Base-by-base conservation (phyloP, 352 stramenopile genomes). In the Pythium scleroteichum region DNA sequence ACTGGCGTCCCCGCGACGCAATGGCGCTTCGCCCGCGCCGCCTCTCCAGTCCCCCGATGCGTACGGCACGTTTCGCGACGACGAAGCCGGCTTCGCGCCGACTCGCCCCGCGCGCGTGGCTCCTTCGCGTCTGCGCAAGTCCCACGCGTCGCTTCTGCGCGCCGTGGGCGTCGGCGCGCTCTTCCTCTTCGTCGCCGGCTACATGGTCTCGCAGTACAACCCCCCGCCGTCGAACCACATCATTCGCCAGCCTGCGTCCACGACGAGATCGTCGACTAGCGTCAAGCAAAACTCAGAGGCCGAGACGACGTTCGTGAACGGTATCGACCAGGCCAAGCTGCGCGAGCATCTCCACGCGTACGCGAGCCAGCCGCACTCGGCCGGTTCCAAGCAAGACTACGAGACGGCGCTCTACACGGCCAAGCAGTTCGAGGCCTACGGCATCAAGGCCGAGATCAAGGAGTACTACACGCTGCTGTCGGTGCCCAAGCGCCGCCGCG, bases 381-480 rank as follows among this genome's bases (percentile, higher is more conserved):
- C 64, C 1, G 78, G 78, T 10, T 78, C 68, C 16, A 46, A 70
- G 3, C 71, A 84, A 47, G 78, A 87, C 64, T 83, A 85, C 72
- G 64, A 78, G 53, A 85, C 75, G 27, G 78, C 76, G 5, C 23
- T 87, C 23, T 85, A 76, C 50, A 87, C 78, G 16, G 72, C 71
- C 2, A 51, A 77, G 38, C 12, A 57, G 46, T 44, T 64, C 33
- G 46, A 64, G 56, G 10, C 17, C 19, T 68, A 68, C 24, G 78
- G 78, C 26, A 69, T 88, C 22, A 49, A 72, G 9, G 71, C 77
- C 22, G 50, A 72, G 35, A 83, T 78, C 29, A 63, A 78, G 64
- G 42, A 72, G 13, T 69, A 89, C n/a, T 50, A 81, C 40, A 69
- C 70, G 24, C 55, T 83, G n/a, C 56, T 96, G 19, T 93, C 82